Evolutionary conservation across 1,139 yeast genomes (phyloP), one percentile per base, ranked within the genome.

Genomic region (Kodamaea sp.): DNA sequence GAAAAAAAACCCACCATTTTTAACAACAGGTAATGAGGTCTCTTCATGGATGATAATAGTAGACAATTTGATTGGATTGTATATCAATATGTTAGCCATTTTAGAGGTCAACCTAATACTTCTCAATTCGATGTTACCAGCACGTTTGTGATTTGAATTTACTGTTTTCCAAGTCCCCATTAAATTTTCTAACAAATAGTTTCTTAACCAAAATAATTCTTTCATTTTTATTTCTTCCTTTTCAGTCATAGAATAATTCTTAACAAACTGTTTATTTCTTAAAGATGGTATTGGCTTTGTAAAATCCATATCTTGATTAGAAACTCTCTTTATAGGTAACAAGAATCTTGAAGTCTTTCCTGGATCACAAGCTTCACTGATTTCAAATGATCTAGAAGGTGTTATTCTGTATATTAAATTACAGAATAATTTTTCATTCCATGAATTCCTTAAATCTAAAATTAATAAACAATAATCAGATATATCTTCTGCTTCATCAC

Each of bases 191-290:
- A 92, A 62, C 2, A 92, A 57, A 40, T 73, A 70, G 41, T 84
- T 80, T 40, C 95, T 65, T 42, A 84, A 74, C 98, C 98, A 92
- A 58, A 89, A 92, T 6, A 77, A 64, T 46, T 80, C 81, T 43
- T 79, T 71, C 62, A 79, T 73, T 37, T 65, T 71, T 47, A 62
- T 69, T 42, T 75, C 85, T 41, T 74, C 82, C 50, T 62, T 74
- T 3, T 75, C 79, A 0, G 79, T 65, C 24, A 80, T 55, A 37
- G 72, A 74, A 37, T 79, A 74, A 50, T 83, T 84, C 27, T 81
- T 75, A 12, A 88, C 70, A 53, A 81, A 86, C 60, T 89, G 96
- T 43, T 81, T 79, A 34, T 80, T 78, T 31, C 84, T 60, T 32
- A 89, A 63, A 24, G 87, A 81, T n/a, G 97, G 97, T 25, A 90